Base-by-base conservation (phyloP, 495 filamentous ascomycete species). In the Neurospora sp. region DNA sequence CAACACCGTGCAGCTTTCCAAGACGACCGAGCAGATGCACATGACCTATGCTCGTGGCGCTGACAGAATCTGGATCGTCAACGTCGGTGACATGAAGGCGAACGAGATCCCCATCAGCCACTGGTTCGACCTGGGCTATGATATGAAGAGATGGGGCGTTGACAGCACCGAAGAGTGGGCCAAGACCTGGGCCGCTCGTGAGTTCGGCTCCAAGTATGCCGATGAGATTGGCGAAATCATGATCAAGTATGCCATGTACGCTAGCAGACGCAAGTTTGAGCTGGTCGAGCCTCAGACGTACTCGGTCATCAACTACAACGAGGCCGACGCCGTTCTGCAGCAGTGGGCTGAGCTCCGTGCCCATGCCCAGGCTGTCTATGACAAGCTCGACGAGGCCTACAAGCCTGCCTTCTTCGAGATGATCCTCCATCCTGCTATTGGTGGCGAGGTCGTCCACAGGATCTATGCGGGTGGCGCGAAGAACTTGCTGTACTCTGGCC, bases 51-150 rank as follows among this genome's bases (percentile, higher is more conserved):
- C 86, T 20, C 83, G 90, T 40, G 84, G 88, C 35, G 91, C 91
- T 5, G 83, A 88, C 70, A 83, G 87, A 39, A 91, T 93, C 73
- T 93, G 91, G 91, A 86, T 93, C 53, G 89, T 93, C 76, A 94
- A 93, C 75, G 87, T 94, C 31, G 91, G 91, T 42, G 91, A 94
- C 76, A 81, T 93, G 69, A 92, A 92, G 78, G 87, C 88, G 5
- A 81, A 91, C 7, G 91, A 92, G 80, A 83, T 91, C 38, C 90
- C 91, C 40, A 89, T 93, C 77, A 88, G 81, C 74, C 89, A 91
- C 78, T 91, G 87, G 77, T 80, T 92, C 72, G 89, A 91, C 73
- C 78, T 93, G 69, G 91, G 88, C 3, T 93, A 92, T 75, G 88
- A 92, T 74, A 83, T 86, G 48, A 77, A 86, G 27, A 76, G 81